Percentiles rank a stretch among this genome's conserved stretches.
Evolutionary conservation across 1,284 basidiomycete genomes (phyloP).

Genomic region (Wallemia ichthyophaga): DNA sequence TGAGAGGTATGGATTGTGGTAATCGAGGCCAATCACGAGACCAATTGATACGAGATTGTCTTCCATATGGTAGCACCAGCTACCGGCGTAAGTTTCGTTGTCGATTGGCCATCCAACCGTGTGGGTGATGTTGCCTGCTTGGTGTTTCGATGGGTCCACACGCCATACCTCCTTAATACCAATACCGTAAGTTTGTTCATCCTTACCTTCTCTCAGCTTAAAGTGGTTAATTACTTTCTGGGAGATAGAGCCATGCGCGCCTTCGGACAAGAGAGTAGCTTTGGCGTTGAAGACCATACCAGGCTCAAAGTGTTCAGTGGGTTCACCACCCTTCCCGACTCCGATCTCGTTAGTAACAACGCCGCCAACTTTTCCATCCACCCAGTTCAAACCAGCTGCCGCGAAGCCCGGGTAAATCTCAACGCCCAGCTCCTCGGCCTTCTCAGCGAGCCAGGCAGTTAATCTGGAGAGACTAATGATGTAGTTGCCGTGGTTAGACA

Average conservation of each 20-base stretch:
- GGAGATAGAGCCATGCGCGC: constrained; percentile 71
- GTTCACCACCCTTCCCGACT: constrained; percentile 40
- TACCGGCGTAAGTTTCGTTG: constrained; percentile 64
- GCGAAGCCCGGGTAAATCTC: constrained; percentile 96
- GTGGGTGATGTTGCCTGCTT: constrained; percentile 65
- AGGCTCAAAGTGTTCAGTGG: constrained; percentile 74
- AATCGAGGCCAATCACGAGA: constrained; percentile 78
- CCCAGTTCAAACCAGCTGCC: constrained; percentile 49
- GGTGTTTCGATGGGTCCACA: constrained; percentile 41
- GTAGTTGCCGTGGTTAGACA: constrained; percentile 84
- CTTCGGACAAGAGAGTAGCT: constrained; percentile 82
- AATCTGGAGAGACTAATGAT: constrained; percentile 69
- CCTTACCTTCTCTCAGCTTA: constrained; percentile 38
- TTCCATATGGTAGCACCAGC: constrained; percentile 88
- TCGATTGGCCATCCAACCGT: constrained; percentile 83
- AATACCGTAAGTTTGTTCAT: constrained; percentile 87
- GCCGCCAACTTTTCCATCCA: constrained; percentile 42
- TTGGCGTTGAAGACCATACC: constrained; percentile 91
- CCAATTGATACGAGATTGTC: constrained; percentile 72
- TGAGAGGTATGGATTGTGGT: constrained; percentile 71
- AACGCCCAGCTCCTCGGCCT: constrained; percentile 61
- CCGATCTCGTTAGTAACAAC: constrained; percentile 89
- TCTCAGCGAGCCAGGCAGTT: constrained; percentile 59
- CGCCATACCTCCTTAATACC: constrained; percentile 97
- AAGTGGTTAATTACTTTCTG: constrained; percentile 56